Evolutionary conservation across 768 basidiomycete genomes (phyloP).

Genomic region (Boletus coccyginus): DNA sequence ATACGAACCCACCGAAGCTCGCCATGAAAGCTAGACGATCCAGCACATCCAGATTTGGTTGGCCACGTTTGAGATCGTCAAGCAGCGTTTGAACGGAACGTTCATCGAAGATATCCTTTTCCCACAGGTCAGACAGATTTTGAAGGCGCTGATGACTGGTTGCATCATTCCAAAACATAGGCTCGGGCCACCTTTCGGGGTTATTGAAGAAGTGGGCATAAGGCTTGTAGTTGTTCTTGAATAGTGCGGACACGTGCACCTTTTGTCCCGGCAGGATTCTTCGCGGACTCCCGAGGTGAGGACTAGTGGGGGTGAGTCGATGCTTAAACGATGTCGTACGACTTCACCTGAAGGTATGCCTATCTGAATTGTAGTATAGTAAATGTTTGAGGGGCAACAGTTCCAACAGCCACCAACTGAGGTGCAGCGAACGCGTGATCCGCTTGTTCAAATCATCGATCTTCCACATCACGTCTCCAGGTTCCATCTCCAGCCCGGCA

Average conservation of each 20-base stretch:
- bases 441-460: slow-evolving; percentile 24
- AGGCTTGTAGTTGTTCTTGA: slow-evolving; percentile 31
- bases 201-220: slow-evolving; percentile 22
- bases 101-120: slow-evolving; percentile 29
- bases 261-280: slow-evolving; percentile 30
- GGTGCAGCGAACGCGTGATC: slow-evolving; percentile 15
- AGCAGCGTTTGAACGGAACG: slow-evolving; percentile 17
- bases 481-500: slow-evolving; percentile 23
- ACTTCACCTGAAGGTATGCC: slow-evolving; percentile 19
- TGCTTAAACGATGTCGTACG: neutral
- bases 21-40: slow-evolving; percentile 31
- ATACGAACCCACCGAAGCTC: slow-evolving; percentile 21
- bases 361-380: slow-evolving; percentile 28
- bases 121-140: slow-evolving; percentile 21
- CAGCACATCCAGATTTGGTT: slow-evolving; percentile 19
- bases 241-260: slow-evolving; percentile 31
- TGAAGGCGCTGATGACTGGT: slow-evolving; percentile 20
- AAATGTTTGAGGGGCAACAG: slow-evolving; percentile 23
- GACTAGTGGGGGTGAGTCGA: slow-evolving; percentile 17
- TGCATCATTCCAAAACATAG: slow-evolving; percentile 31
- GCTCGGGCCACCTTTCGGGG: slow-evolving; percentile 24
- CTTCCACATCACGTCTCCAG: slow-evolving; percentile 28
- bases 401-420: slow-evolving; percentile 25
- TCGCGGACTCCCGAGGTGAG: slow-evolving; percentile 26
- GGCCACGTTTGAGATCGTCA: slow-evolving; percentile 14